These are phyloP conservation scores for Globisporangium carolinianum DNA, from an alignment of 352 stramenopile species.

Conservation along the genomic window DNA sequence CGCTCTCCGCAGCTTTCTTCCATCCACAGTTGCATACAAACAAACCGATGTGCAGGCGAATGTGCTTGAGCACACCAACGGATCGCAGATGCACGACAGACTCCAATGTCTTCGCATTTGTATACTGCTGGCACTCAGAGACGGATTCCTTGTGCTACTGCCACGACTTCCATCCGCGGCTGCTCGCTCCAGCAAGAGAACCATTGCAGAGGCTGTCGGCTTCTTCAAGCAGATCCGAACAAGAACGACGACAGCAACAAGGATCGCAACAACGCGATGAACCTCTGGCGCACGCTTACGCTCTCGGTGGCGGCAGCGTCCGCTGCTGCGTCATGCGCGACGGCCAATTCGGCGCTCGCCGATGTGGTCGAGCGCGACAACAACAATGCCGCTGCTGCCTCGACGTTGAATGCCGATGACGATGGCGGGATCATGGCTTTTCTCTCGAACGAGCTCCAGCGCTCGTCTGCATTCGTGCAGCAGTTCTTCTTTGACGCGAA, in stretches of 20 bases:
- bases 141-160: no score
- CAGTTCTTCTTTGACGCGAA: conserved; percentile 9
- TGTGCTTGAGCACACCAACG: background rate
- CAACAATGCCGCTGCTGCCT: background rate
- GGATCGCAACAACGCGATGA: conserved; percentile 27
- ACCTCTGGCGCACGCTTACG: conserved; percentile 71
- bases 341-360: no score
- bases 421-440: conserved; percentile 8
- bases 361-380: no score
- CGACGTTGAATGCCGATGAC: background rate
- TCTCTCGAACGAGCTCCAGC: conserved; percentile 7
- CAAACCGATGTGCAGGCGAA: background rate
- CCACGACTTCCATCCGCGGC: background rate
- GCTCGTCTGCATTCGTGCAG: conserved; percentile 9
- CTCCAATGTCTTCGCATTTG: background rate
- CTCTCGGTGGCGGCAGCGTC: conserved; percentile 14
- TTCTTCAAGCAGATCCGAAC: conserved; percentile 1
- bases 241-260: background rate
- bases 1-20: background rate
- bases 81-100: background rate
- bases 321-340: background rate
- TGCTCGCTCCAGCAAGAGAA: background rate
- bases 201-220: background rate
- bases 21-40: background rate
- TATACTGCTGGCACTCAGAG: background rate